phyloP scores from a whole-genome alignment of 225 moss, liverwort and hornwort genomes.

The Antitrichia curtipendula region DNA sequence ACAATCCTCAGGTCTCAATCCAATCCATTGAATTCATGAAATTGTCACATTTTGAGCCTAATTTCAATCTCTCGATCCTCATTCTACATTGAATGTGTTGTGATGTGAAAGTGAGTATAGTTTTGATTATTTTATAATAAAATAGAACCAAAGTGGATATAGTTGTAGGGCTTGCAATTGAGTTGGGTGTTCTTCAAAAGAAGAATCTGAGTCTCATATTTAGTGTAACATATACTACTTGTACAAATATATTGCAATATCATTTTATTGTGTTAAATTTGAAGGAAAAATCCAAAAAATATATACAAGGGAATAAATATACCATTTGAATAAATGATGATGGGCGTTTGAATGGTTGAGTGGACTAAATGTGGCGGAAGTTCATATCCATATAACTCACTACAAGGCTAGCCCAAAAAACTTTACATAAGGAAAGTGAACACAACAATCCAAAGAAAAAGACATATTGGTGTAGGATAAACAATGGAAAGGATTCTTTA shows the following conservation, averaged over 20 bases:
- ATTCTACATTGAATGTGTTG: fast-evolving
- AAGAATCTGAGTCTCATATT: background rate
- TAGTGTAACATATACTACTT: background rate
- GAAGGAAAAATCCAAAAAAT: background rate
- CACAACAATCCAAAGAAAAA: no score
- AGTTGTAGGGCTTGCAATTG: background rate
- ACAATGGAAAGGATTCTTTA: no score
- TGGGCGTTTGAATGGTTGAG: no score
- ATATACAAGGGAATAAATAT: background rate
- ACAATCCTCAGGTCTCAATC: background rate
- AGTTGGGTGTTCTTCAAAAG: fast-evolving
- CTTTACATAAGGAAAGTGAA: no score
- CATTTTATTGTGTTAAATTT: background rate
- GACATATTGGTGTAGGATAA: no score
- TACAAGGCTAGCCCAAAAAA: no score
- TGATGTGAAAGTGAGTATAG: background rate
- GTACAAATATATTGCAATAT: background rate
- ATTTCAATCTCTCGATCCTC: background rate
- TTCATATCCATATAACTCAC: no score
- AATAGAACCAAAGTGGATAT: background rate
- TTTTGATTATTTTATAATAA: background rate
- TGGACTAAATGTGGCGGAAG: no score
- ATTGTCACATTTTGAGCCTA: fast-evolving
- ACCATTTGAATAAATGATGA: no score
- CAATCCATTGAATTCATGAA: background rate